phyloP scores from a whole-genome alignment of 2,329 filamentous ascomycete species.

The Alternaria incomplexa region DNA sequence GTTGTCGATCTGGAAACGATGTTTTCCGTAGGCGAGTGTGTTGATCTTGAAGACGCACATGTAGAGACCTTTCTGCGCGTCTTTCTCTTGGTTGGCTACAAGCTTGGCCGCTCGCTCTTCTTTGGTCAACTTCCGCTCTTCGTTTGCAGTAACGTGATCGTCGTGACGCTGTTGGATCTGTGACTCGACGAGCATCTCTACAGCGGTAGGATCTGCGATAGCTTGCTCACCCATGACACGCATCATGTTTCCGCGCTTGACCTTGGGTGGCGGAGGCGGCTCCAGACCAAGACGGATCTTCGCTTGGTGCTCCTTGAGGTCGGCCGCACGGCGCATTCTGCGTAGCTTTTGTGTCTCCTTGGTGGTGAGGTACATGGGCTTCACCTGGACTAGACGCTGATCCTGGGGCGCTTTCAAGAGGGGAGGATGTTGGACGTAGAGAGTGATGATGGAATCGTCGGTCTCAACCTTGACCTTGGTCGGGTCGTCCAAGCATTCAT shows the following conservation, averaged over 20 bases:
- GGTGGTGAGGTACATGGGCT: constrained; percentile 89
- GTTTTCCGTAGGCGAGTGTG: constrained; percentile 88
- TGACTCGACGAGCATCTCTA: constrained; percentile 90
- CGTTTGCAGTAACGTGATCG: constrained; percentile 78
- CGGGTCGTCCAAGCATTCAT: constrained; percentile 71
- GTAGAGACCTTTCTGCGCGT: constrained; percentile 84
- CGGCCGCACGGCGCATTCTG: constrained; percentile 86
- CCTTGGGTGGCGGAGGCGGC: constrained; percentile 89
- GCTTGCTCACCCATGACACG: constrained; percentile 89
- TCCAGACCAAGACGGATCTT: constrained; percentile 92
- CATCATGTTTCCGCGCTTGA: constrained; percentile 98
- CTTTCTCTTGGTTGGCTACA: constrained; percentile 79
- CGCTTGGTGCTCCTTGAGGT: constrained; percentile 93
- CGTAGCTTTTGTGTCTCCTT: constrained; percentile 92
- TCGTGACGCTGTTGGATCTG: constrained; percentile 88
- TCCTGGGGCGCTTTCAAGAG: constrained; percentile 91
- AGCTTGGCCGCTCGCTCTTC: constrained; percentile 88
- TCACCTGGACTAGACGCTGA: constrained; percentile 76
- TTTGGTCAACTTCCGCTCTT: constrained; percentile 85
- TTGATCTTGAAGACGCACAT: constrained; percentile 88
- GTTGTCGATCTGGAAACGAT: constrained; percentile 89
- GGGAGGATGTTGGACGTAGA: constrained; percentile 92
- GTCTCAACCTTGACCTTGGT: constrained; percentile 74
- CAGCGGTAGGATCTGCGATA: constrained; percentile 95
- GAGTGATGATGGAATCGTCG: constrained; percentile 85